Percentiles rank a stretch among this genome's conserved stretches.
phyloP scores from a whole-genome alignment of 2,329 filamentous ascomycete genomes.

The Stagonosporopsis cucurbitacearum region DNA sequence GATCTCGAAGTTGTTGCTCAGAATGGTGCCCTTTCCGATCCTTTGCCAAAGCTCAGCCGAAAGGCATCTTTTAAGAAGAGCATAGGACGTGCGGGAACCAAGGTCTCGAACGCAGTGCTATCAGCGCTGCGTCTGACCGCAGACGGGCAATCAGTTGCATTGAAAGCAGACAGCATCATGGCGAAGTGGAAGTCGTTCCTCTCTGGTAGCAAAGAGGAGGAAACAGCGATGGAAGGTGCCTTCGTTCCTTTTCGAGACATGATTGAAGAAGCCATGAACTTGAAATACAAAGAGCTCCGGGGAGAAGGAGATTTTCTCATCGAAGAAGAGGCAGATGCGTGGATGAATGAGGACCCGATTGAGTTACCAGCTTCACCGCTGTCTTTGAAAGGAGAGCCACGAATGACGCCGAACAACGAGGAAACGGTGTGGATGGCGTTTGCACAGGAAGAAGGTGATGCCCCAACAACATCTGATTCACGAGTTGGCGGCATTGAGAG shows the following conservation, averaged over 20 bases:
- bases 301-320: conserved; percentile 8
- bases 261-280: conserved; percentile 6
- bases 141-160: neutral
- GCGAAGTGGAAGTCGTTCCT: neutral
- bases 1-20: neutral
- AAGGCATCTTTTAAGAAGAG: neutral
- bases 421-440: neutral
- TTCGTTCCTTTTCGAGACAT: conserved; percentile 2
- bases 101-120: neutral
- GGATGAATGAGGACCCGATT: neutral
- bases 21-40: neutral
- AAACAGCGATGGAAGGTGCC: neutral
- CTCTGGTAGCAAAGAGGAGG: neutral
- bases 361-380: neutral
- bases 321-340: neutral
- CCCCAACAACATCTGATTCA: neutral
- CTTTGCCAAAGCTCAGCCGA: neutral
- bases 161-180: neutral
- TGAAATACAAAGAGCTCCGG: conserved; percentile 3
- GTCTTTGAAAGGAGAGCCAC: neutral
- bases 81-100: neutral
- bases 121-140: neutral
- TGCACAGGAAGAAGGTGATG: neutral
- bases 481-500: neutral
- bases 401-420: neutral